Conservation (phyloP, 2,329 filamentous ascomycete species). For the Venturiaceae sp. region DNA sequence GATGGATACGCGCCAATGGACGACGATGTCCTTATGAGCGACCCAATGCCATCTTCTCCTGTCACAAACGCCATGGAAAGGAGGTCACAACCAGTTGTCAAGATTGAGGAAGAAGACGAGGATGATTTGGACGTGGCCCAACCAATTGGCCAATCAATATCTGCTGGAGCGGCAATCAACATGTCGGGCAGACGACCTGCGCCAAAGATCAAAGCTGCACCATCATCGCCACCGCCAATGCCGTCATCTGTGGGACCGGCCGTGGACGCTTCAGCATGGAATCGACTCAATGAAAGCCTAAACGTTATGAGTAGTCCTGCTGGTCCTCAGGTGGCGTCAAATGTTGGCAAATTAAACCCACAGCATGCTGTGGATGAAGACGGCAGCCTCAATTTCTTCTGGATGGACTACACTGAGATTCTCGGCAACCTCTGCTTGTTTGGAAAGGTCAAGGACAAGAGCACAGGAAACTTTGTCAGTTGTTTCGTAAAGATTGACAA, state of each 20-base stretch:
- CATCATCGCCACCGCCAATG: conserved; percentile 60
- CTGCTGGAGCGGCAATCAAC: conserved; percentile 67
- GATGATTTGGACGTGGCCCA: conserved; percentile 82
- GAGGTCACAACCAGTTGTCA: conserved; percentile 47
- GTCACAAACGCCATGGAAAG: conserved; percentile 68
- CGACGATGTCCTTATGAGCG: conserved; percentile 76
- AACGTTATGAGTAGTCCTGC: conserved; percentile 70
- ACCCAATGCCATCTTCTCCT: conserved; percentile 79
- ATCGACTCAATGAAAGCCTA: conserved; percentile 71
- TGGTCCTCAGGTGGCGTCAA: conserved; percentile 47
- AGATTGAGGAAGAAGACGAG: conserved; percentile 61
- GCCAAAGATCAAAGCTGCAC: conserved; percentile 59
- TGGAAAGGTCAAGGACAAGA: conserved; percentile 90
- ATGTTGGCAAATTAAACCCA: conserved; percentile 71
- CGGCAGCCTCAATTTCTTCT: conserved; percentile 88
- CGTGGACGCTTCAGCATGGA: conserved; percentile 81
- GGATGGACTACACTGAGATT: conserved; percentile 91
- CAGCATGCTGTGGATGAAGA: conserved; percentile 88
- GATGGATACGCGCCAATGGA: conserved; percentile 48
- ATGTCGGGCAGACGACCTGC: conserved; percentile 70
- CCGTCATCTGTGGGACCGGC: conserved; percentile 62
- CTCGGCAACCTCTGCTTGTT: conserved; percentile 89
- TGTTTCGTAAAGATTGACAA: conserved; percentile 97
- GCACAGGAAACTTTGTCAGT: conserved; percentile 68
- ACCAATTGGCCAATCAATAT: conserved; percentile 52